Conservation (phyloP, 176 grass and related monocot species). For the Ensete glaucum region DNA sequence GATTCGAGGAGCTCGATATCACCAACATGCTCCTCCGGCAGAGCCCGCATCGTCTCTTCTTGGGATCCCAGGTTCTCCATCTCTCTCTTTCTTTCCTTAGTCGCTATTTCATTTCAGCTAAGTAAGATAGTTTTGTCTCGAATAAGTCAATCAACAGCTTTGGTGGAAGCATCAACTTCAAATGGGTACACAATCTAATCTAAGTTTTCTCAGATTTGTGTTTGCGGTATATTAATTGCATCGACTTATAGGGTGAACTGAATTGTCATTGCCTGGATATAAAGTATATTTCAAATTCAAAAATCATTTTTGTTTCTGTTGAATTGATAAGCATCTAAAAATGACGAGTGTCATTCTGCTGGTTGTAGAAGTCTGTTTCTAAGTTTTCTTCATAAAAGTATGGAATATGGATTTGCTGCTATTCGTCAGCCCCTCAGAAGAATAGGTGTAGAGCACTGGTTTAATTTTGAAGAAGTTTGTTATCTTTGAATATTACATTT, state of each 20-base stretch:
- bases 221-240: background rate
- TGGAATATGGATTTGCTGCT: background rate
- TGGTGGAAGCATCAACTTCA: background rate
- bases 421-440: background rate
- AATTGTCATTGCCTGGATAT: background rate
- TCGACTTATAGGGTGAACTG: background rate
- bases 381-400: background rate
- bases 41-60: slow-evolving; percentile 58
- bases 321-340: background rate
- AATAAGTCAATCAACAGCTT: no score
- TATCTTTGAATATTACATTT: background rate
- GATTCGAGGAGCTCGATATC: slow-evolving; percentile 55
- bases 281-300: background rate
- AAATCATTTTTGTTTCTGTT: background rate
- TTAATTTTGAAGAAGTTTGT: background rate
- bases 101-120: background rate
- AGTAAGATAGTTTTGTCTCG: background rate
- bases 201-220: background rate
- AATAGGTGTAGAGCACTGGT: background rate
- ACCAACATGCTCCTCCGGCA: slow-evolving; percentile 77
- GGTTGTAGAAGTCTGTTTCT: no score
- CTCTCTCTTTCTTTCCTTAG: background rate
- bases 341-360: no score
- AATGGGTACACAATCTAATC: background rate
- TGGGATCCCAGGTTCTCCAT: slow-evolving; percentile 48